Evolutionary conservation across 1,284 basidiomycete genomes (phyloP).

Genomic region (Coniophora puteana): DNA sequence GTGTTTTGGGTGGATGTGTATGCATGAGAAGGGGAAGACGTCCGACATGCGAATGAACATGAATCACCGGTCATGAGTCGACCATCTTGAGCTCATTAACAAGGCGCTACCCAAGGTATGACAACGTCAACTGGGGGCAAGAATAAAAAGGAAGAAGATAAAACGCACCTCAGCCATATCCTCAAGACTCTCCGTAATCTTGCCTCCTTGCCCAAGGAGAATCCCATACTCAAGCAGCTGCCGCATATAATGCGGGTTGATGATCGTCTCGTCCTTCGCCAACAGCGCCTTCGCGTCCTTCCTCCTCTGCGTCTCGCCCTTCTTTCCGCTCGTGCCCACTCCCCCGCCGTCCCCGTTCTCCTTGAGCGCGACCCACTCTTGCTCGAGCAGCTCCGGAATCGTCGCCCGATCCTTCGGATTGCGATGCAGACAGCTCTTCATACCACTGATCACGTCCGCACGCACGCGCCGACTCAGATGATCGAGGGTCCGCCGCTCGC

Average conservation of each 20-base stretch:
- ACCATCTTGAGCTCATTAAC: constrained; percentile 34
- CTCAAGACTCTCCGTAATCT: constrained; percentile 35
- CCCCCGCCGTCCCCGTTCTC: constrained; percentile 41
- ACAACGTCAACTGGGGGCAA: constrained; percentile 4
- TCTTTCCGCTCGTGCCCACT: too few species aligned
- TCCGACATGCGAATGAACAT: too few species aligned
- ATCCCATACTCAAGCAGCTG: constrained; percentile 69
- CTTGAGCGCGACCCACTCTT: constrained; percentile 66
- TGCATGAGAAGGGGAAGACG: too few species aligned
- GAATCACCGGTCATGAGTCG: constrained; percentile 28
- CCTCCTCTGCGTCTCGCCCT: too few species aligned
- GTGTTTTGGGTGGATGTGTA: too few species aligned
- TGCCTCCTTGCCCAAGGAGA: constrained; percentile 41
- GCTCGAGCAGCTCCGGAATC: constrained; percentile 72
- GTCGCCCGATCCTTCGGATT: constrained; percentile 74
- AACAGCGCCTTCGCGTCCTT: constrained; percentile 35
- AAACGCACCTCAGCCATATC: constrained; percentile 48
- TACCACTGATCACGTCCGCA: constrained; percentile 64
- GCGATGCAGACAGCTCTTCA: constrained; percentile 72
- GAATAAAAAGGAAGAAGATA: background rate
- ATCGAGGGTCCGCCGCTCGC: constrained; percentile 46
- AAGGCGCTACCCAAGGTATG: constrained; percentile 23
- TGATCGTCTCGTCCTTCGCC: constrained; percentile 58
- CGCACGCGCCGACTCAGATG: constrained; percentile 66
- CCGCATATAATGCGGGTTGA: constrained; percentile 71